Evolutionary conservation across 352 stramenopile genomes (phyloP).

Genomic region (Blastocystis sp.): DNA sequence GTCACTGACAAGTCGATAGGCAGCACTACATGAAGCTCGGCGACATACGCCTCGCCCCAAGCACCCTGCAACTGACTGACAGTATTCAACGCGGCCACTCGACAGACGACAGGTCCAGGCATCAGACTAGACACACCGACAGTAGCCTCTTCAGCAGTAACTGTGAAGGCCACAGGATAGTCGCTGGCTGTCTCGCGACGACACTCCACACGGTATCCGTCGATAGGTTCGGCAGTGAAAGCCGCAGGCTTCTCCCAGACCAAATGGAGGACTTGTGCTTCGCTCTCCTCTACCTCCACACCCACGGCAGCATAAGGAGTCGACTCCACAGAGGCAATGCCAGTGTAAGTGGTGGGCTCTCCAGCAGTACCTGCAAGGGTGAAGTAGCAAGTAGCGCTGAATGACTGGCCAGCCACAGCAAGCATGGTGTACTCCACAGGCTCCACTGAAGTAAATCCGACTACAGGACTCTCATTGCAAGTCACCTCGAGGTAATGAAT

Average conservation of each 20-base stretch:
- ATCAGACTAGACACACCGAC: neutral
- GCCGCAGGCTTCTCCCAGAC: neutral
- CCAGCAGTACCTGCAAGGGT: neutral
- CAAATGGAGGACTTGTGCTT: neutral
- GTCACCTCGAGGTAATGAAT: neutral
- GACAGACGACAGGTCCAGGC: neutral
- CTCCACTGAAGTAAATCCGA: neutral
- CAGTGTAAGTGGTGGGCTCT: neutral
- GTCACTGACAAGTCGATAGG: neutral
- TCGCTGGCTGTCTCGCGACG: neutral
- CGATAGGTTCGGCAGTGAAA: neutral
- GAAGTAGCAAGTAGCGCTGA: neutral
- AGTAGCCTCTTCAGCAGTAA: neutral
- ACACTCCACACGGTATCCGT: constrained; percentile 1
- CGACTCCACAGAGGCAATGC: neutral
- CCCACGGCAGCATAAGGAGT: neutral
- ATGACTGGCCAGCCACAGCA: neutral
- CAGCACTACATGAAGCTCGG: neutral
- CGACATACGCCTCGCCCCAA: neutral
- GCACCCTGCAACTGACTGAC: neutral
- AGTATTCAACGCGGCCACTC: neutral
- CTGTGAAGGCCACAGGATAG: neutral
- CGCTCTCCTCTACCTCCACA: neutral
- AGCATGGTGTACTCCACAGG: neutral
- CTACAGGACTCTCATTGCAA: neutral